Conservation (phyloP, 345 rosid species). For the Rhizophora mangle region DNA sequence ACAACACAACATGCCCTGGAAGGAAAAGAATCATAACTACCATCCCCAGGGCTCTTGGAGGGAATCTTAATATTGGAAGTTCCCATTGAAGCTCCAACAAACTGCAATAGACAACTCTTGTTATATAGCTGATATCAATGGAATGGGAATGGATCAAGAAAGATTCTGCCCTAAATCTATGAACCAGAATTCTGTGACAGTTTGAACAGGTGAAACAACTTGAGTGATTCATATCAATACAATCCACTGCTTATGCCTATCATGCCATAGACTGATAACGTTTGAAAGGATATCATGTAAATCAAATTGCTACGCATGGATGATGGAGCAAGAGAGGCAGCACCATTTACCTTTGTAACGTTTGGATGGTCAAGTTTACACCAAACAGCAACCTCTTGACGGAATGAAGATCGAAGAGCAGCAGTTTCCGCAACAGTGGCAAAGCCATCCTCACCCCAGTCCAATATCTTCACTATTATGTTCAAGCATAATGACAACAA, state of each 20-base stretch:
- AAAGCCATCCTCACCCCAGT: conserved; percentile 36
- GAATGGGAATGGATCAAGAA: background rate
- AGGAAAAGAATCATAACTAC: conserved; percentile 19
- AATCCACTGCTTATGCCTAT: background rate
- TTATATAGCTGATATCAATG: conserved; percentile 1
- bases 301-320: too few relatives aligned
- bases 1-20: conserved; percentile 33
- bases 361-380: conserved; percentile 33
- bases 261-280: background rate
- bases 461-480: conserved; percentile 26
- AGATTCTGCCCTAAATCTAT: background rate
- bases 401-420: conserved; percentile 28
- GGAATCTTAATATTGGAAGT: conserved; percentile 34
- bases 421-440: conserved; percentile 36
- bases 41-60: conserved; percentile 12
- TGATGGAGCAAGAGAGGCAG: background rate
- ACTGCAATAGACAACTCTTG: conserved; percentile 17
- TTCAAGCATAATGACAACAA: background rate
- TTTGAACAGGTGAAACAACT: background rate
- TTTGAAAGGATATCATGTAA: background rate
- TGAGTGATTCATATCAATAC: background rate
- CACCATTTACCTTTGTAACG: conserved; percentile 24
- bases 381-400: conserved; percentile 40
- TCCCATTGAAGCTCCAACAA: conserved; percentile 39
- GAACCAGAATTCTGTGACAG: background rate